Conservation (phyloP, 495 filamentous ascomycete species). For the Penicillium maclennaniae region DNA sequence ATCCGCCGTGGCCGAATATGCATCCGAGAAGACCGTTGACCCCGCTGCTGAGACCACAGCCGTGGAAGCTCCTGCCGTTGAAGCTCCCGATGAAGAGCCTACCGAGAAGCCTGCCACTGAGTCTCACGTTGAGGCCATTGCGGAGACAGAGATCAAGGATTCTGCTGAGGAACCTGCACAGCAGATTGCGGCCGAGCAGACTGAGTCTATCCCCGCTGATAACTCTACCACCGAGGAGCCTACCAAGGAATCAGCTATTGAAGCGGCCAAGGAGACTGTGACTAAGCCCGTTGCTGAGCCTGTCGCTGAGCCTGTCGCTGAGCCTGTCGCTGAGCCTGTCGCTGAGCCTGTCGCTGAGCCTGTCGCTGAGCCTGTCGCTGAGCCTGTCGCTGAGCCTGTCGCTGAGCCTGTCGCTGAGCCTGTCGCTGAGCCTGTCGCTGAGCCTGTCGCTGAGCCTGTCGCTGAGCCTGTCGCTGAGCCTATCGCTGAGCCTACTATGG, state of each 20-base stretch:
- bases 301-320: neutral
- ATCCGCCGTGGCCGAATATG: neutral
- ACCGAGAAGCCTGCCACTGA: neutral
- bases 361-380: too few relatives aligned
- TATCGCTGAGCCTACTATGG: neutral
- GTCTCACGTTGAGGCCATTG: neutral
- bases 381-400: neutral
- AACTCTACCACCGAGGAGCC: neutral
- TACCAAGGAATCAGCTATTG: neutral
- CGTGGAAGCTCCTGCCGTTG: neutral
- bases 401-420: neutral
- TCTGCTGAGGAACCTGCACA: neutral
- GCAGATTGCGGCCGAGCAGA: neutral
- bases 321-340: too few relatives aligned
- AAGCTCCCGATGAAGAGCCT: neutral
- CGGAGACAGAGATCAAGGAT: neutral
- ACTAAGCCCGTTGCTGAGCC: too few relatives aligned
- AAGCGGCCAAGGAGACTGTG: too few relatives aligned
- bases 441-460: too few relatives aligned
- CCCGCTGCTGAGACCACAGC: neutral
- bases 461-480: too few relatives aligned
- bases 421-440: too few relatives aligned
- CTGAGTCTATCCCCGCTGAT: too few relatives aligned
- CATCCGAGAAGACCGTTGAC: neutral
- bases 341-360: too few relatives aligned